Percentiles rank a stretch among this genome's conserved stretches.
These are phyloP conservation scores for Termitomyces bulborhizus DNA, from an alignment of 768 basidiomycete species.

Conservation along the genomic window DNA sequence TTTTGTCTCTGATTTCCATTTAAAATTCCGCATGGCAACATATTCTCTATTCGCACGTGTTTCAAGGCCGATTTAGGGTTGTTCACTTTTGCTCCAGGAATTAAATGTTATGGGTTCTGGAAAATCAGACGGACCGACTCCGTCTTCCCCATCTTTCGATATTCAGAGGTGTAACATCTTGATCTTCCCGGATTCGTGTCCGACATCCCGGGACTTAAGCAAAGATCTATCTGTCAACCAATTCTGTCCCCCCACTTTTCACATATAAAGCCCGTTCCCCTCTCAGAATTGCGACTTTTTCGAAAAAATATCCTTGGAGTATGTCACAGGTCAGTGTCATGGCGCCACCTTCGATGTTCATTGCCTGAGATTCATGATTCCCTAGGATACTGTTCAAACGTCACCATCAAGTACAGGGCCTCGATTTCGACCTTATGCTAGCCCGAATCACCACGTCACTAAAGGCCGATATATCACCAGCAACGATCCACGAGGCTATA, in stretches of 20 bases:
- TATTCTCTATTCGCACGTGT: slow-evolving; percentile 34
- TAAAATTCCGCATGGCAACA: slow-evolving; percentile 30
- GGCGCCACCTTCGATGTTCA: not conserved
- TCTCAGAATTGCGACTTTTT: slow-evolving; percentile 8
- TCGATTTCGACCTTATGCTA: slow-evolving; percentile 64
- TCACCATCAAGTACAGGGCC: slow-evolving; percentile 32
- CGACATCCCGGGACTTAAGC: slow-evolving; percentile 13
- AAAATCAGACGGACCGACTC: slow-evolving; percentile 27
- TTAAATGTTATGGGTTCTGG: slow-evolving; percentile 26
- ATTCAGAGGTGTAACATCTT: slow-evolving; percentile 5
- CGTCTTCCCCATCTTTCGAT: slow-evolving; percentile 15
- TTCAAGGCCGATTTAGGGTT: slow-evolving; percentile 32
- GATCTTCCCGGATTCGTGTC: slow-evolving; percentile 14
- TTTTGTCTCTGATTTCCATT: slow-evolving; percentile 24
- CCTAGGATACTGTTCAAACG: slow-evolving; percentile 37
- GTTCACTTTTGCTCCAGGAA: slow-evolving; percentile 19
- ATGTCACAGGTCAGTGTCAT: slow-evolving; percentile 35
- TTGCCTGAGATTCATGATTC: not conserved
- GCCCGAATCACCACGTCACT: slow-evolving; percentile 72
- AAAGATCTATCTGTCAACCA: slow-evolving; percentile 18
- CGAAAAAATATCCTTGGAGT: slow-evolving; percentile 32
- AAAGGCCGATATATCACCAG: slow-evolving; percentile 87
- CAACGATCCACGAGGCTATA: slow-evolving; percentile 85
- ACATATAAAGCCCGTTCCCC: slow-evolving; percentile 14
- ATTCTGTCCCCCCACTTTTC: slow-evolving; percentile 13